Percentiles rank a stretch among this genome's conserved stretches.
These are phyloP conservation scores for Caryopteris hybrid DNA, from an alignment of 305 asterid genomes.

Conservation along the genomic window DNA sequence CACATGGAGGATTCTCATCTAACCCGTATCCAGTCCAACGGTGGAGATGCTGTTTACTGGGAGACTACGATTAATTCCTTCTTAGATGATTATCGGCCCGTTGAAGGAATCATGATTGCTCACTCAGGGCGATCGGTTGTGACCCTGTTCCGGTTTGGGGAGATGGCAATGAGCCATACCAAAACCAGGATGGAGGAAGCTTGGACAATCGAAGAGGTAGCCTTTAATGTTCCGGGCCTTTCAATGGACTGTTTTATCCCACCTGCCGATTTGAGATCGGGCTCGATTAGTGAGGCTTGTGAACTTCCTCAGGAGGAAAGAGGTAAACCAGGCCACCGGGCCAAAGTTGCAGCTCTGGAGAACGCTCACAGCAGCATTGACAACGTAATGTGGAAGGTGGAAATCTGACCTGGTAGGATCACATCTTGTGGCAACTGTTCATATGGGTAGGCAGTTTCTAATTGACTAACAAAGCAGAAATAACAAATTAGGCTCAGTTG, in stretches of 20 bases:
- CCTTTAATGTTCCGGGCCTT: slow-evolving; percentile 74
- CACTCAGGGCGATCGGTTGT: slow-evolving; percentile 83
- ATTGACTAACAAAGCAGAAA: slow-evolving; percentile 43
- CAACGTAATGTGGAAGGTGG: slow-evolving; percentile 39
- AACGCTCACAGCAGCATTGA: slow-evolving; percentile 27
- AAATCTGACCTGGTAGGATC: slow-evolving; percentile 33
- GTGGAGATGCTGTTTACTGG: slow-evolving; percentile 85
- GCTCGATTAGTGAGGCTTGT: slow-evolving; percentile 58
- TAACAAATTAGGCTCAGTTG: slow-evolving; percentile 26
- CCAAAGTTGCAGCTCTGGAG: slow-evolving; percentile 53
- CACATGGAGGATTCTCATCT: slow-evolving; percentile 93
- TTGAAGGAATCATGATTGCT: slow-evolving; percentile 88
- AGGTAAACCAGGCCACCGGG: slow-evolving; percentile 40
- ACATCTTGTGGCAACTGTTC: slow-evolving; percentile 29
- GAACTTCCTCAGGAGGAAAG: slow-evolving; percentile 64
- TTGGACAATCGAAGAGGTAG: slow-evolving; percentile 92
- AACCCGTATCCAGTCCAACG: slow-evolving; percentile 78
- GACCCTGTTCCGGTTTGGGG: slow-evolving; percentile 84
- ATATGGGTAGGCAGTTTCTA: slow-evolving; percentile 41
- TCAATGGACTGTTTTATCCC: slow-evolving; percentile 83
- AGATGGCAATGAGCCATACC: slow-evolving; percentile 80
- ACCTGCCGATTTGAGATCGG: slow-evolving; percentile 72
- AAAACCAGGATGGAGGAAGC: slow-evolving; percentile 91
- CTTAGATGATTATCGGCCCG: slow-evolving; percentile 66
- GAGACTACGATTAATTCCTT: slow-evolving; percentile 80